Conservation (phyloP, 2,329 filamentous ascomycete species). For the Neurospora sp. region DNA sequence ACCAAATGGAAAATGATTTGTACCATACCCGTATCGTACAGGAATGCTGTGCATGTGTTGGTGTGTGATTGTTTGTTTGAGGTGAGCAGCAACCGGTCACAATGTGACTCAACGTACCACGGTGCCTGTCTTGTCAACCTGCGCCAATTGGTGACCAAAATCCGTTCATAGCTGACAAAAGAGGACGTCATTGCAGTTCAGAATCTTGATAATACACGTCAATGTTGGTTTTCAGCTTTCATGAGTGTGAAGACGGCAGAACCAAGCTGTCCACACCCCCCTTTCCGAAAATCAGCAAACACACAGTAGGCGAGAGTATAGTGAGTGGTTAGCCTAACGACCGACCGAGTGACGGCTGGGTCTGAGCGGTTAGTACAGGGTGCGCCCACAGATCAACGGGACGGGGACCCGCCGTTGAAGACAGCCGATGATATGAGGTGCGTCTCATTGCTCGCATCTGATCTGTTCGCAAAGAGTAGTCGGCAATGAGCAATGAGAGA, state of each 20-base stretch:
- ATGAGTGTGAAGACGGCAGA: neutral
- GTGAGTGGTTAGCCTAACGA: neutral
- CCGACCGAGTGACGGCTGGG: neutral
- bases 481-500: neutral
- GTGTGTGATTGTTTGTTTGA: neutral
- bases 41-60: neutral
- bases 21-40: neutral
- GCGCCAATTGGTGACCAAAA: neutral
- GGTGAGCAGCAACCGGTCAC: neutral
- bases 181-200: neutral
- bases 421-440: neutral
- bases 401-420: neutral
- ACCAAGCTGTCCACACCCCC: neutral
- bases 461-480: neutral
- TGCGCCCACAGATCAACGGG: neutral
- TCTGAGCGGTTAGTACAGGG: neutral
- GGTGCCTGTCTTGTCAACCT: neutral
- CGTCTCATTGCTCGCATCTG: neutral
- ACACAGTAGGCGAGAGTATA: neutral
- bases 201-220: neutral
- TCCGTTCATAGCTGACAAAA: neutral
- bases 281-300: neutral
- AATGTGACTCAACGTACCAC: neutral
- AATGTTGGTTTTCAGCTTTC: neutral
- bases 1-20: neutral